Evolutionary conservation across 2,329 filamentous ascomycete genomes (phyloP).

Genomic region (Penicillium sp.): DNA sequence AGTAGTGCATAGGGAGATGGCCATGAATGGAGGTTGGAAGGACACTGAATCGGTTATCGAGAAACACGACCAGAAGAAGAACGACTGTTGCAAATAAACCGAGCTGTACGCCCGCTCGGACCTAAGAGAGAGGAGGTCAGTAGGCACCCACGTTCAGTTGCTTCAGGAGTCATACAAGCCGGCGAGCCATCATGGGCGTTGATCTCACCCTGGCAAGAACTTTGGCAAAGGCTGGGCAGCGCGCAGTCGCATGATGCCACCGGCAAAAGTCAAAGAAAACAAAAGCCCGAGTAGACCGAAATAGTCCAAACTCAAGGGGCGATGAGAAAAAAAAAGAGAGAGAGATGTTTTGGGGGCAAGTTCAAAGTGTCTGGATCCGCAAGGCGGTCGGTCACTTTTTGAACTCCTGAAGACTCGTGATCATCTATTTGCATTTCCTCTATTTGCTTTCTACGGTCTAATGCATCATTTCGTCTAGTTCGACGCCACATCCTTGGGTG

Average conservation of each 20-base stretch:
- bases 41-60: constrained; percentile 83
- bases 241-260: constrained; percentile 32
- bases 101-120: constrained; percentile 68
- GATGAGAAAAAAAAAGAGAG: constrained; percentile 9
- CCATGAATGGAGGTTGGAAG: constrained; percentile 79
- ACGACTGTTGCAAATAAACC: constrained; percentile 59
- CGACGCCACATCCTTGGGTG: constrained; percentile 63
- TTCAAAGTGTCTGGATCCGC: constrained; percentile 15
- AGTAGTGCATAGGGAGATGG: constrained; percentile 78
- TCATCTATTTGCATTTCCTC: neutral
- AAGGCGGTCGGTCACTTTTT: constrained; percentile 31
- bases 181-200: constrained; percentile 38
- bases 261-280: constrained; percentile 25
- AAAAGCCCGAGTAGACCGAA: constrained; percentile 23
- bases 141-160: neutral
- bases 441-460: neutral
- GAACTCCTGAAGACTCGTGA: constrained; percentile 15
- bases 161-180: constrained; percentile 34
- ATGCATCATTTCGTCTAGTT: constrained; percentile 8
- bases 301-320: no score
- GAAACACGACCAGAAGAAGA: constrained; percentile 67
- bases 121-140: constrained; percentile 34
- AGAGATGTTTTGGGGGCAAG: constrained; percentile 11
- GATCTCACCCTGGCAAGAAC: constrained; percentile 29
- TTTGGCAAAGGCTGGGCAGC: constrained; percentile 22